Percentiles rank a stretch among this genome's conserved stretches.
Evolutionary conservation across 2,329 filamentous ascomycete species (phyloP).

Genomic region (Drechslerella dactyloides): DNA sequence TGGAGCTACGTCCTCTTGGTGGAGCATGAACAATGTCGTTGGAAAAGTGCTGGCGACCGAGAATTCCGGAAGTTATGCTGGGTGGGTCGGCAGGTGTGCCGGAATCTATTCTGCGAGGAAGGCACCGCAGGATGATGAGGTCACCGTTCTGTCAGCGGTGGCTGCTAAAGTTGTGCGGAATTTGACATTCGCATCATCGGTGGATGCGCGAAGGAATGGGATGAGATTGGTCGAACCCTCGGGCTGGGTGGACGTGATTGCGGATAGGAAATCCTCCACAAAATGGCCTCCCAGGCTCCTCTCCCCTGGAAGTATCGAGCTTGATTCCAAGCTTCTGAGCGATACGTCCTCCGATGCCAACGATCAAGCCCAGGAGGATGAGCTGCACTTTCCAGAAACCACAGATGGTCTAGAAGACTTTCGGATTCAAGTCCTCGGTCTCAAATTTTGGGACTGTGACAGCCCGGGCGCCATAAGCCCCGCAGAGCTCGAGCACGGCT

Average conservation of each 20-base stretch:
- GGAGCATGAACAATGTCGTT: constrained; percentile 71
- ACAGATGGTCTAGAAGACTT: constrained; percentile 62
- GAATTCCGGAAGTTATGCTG: constrained; percentile 65
- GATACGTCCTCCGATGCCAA: constrained; percentile 61
- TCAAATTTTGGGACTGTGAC: constrained; percentile 60
- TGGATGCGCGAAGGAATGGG: not conserved
- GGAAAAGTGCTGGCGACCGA: constrained; percentile 70
- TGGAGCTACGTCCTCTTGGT: constrained; percentile 67
- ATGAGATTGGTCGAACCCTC: constrained; percentile 19
- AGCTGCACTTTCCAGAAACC: constrained; percentile 70
- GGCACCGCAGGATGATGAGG: constrained; percentile 61
- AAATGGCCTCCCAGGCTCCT: constrained; percentile 65
- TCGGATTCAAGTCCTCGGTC: constrained; percentile 51
- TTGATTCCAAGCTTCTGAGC: constrained; percentile 68
- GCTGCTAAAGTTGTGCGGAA: constrained; percentile 31
- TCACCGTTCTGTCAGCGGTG: constrained; percentile 64
- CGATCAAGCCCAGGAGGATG: constrained; percentile 64
- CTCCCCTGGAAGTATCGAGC: constrained; percentile 67
- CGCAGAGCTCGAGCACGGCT: constrained; percentile 23
- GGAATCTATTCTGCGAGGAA: constrained; percentile 65
- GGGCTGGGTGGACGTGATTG: constrained; percentile 47
- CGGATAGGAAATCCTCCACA: constrained; percentile 59
- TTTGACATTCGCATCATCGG: not conserved
- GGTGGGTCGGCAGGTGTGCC: constrained; percentile 69
- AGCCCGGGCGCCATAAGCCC: not conserved